Evolutionary conservation across 495 filamentous ascomycete species (phyloP).

Genomic region (Lindgomyces ingoldianus): DNA sequence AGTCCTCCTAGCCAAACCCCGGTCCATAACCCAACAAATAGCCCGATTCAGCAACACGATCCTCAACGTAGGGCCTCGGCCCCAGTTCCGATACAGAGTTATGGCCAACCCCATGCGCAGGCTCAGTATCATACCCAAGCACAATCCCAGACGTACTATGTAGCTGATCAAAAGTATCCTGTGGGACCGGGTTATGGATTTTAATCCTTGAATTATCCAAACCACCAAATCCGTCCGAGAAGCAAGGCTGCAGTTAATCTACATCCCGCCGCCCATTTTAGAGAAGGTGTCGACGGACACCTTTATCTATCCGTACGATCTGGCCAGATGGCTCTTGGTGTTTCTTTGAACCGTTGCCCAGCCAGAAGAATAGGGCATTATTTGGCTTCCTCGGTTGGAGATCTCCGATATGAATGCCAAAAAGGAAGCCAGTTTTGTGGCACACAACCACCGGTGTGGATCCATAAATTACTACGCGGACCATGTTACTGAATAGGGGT

Average conservation of each 20-base stretch:
- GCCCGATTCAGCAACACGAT: constrained; percentile 18
- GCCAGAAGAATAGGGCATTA: no score
- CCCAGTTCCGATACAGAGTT: constrained; percentile 16
- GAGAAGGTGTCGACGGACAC: no score
- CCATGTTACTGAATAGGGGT: no score
- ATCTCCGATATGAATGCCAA: no score
- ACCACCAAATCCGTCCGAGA: no score
- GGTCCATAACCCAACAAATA: background rate
- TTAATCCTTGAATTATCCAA: background rate
- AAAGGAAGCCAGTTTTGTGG: no score
- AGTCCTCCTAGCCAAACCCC: constrained; percentile 5
- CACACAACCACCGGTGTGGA: no score
- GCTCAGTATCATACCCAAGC: constrained; percentile 6
- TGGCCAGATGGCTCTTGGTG: background rate
- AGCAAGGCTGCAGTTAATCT: no score
- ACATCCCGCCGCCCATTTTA: no score
- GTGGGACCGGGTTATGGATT: background rate
- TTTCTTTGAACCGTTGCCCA: no score
- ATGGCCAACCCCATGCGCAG: constrained; percentile 1
- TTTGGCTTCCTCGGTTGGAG: no score
- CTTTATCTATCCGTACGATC: background rate
- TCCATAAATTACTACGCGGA: no score
- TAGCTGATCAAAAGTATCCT: constrained; percentile 19
- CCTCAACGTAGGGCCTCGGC: constrained; percentile 22
- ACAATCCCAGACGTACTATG: constrained; percentile 15